Base-by-base conservation (phyloP, 352 stramenopile species). In the Pythium dissotocum region DNA sequence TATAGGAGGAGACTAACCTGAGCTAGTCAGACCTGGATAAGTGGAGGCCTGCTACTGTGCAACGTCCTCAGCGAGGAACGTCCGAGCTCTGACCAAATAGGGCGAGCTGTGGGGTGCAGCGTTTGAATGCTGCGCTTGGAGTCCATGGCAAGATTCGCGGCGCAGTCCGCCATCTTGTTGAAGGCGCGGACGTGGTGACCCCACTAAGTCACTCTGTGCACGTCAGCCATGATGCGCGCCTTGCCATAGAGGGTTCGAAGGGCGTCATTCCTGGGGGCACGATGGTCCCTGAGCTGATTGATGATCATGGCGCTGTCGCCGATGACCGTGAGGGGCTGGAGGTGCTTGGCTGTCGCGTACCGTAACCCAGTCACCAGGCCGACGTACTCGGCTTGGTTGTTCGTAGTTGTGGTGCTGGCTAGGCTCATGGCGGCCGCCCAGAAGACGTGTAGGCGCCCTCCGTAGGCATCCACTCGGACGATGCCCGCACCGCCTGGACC, bases 101-200 rank as follows among this genome's bases (percentile, higher is more conserved):
- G 33, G 5, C 33, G 33, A 38, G 33, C 9, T 4, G 33, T 38
- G 5, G 33, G 33, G 33, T 38, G 33, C 33, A 9, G 33, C 33
- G 33, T 49, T 10, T 49, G 6, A 6, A 49, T 18, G 21, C 40
- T 49, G 40, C 40, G 6, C 12, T 10, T 16, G 26, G 52, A 58
- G 55, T 61, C 12, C 55, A 61, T 61, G 9, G 55, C 55, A 4
- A 46, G 7, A 49, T 63, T 63, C 2, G 57, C 57, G 12, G 40
- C 40, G 10, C 5, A 5, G 40, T 63, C 57, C 14, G 57, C 57
- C 57, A 63, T 63, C 2, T 16, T 63, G 42, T 63, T 63, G 57
- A n/a, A 24, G 1, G 36, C 40, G 1, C 57, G 57, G 2, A 40
- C 1, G 57, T 63, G 57, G 40, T 63, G 57, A 16, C 14, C 6